Conservation (phyloP, 2,329 filamentous ascomycete species). For the Pseudocercospora crystallina region DNA sequence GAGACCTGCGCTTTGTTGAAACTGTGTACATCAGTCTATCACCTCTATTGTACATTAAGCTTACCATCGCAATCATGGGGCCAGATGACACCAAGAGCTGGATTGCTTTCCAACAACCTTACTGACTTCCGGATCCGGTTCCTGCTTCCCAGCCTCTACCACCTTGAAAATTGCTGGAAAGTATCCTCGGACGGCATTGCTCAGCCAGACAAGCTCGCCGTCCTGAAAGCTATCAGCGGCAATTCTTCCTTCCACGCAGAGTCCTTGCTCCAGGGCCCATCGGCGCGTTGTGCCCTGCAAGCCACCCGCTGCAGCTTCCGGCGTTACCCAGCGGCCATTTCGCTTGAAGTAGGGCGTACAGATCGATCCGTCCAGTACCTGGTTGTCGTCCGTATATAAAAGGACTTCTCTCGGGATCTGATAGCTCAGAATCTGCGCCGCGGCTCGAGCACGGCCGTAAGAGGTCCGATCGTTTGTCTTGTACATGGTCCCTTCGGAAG, state of each 20-base stretch:
- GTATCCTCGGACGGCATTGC: conserved; percentile 84
- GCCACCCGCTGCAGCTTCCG: conserved; percentile 67
- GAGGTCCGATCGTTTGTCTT: conserved; percentile 76
- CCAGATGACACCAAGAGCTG: no score
- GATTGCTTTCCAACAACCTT: no score
- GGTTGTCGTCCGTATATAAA: conserved; percentile 62
- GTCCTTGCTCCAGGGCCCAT: conserved; percentile 71
- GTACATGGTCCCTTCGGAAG: conserved; percentile 71
- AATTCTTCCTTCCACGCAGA: conserved; percentile 68
- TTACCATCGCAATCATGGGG: no score
- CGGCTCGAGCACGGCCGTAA: conserved; percentile 69
- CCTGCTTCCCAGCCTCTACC: neutral
- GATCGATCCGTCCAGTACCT: conserved; percentile 78
- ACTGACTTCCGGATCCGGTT: neutral
- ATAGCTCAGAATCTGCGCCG: conserved; percentile 54
- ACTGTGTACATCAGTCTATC: no score
- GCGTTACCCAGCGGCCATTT: conserved; percentile 74
- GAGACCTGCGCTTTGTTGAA: no score
- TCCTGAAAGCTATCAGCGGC: conserved; percentile 60
- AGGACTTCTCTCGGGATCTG: conserved; percentile 65
- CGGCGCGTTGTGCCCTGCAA: conserved; percentile 79
- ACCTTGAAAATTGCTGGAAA: conserved; percentile 28
- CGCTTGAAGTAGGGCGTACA: conserved; percentile 82
- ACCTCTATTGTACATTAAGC: no score
- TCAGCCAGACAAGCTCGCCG: conserved; percentile 82